These are phyloP conservation scores for Stagonosporopsis rhizophila DNA, from an alignment of 2,329 filamentous ascomycete genomes.

Conservation along the genomic window DNA sequence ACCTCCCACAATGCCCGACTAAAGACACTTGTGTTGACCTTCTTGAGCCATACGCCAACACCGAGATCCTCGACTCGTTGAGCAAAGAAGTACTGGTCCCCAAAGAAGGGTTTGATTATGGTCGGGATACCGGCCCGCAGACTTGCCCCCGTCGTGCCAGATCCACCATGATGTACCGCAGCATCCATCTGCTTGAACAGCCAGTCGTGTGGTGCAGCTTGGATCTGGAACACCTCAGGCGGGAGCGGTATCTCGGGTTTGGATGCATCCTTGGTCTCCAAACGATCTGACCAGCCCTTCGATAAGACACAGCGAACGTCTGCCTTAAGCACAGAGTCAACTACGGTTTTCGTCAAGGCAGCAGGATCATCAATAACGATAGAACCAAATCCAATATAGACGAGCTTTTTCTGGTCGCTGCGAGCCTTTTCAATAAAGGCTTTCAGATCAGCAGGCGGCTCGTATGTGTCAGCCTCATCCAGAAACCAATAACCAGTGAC, in stretches of 20 bases:
- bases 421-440: slow-evolving; percentile 86
- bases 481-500: slow-evolving; percentile 99
- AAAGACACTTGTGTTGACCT: slow-evolving; percentile 85
- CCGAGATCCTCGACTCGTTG: slow-evolving; percentile 88
- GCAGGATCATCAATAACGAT: slow-evolving; percentile 91
- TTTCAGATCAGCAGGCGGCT: slow-evolving; percentile 75
- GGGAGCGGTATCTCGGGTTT: slow-evolving; percentile 75
- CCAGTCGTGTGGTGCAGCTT: slow-evolving; percentile 95
- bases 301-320: slow-evolving; percentile 94
- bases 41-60: slow-evolving; percentile 87
- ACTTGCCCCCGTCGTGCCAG: slow-evolving; percentile 93
- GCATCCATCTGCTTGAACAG: slow-evolving; percentile 93
- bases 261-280: slow-evolving; percentile 63
- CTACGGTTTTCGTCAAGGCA: slow-evolving; percentile 88
- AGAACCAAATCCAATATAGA: slow-evolving; percentile 96
- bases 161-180: slow-evolving; percentile 91
- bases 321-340: slow-evolving; percentile 87
- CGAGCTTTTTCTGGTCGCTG: slow-evolving; percentile 83
- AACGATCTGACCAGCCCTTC: slow-evolving; percentile 94
- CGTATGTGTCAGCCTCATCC: slow-evolving; percentile 73
- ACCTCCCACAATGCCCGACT: slow-evolving; percentile 89
- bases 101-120: slow-evolving; percentile 96
- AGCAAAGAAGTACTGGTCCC: slow-evolving; percentile 97
- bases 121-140: slow-evolving; percentile 90
- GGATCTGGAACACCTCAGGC: slow-evolving; percentile 84